Conservation (phyloP, 768 basidiomycete genomes). For the Cubamyces sp. region DNA sequence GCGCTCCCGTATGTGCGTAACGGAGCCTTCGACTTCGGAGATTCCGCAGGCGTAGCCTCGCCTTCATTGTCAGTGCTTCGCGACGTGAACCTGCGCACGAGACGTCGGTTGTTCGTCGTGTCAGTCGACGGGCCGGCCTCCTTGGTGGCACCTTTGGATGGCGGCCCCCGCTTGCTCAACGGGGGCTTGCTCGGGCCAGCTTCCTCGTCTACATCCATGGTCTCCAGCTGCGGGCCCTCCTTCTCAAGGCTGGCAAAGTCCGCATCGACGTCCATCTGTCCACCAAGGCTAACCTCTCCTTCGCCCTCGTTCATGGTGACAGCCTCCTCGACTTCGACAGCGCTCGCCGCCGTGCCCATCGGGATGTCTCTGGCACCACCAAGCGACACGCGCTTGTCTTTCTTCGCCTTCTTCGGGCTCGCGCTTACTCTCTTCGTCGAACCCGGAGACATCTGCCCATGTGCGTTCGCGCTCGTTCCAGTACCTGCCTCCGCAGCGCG, state of each 20-base stretch:
- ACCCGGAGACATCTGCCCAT: not conserved
- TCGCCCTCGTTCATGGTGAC: slow-evolving; percentile 18
- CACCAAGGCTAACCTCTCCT: slow-evolving; percentile 24
- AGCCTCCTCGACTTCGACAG: slow-evolving; percentile 34
- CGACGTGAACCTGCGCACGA: slow-evolving; percentile 15
- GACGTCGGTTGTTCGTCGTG: slow-evolving; percentile 4
- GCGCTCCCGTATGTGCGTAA: slow-evolving; percentile 14
- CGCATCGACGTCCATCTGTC: slow-evolving; percentile 18
- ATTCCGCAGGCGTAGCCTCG: not conserved
- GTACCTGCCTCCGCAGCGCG: slow-evolving; percentile 31
- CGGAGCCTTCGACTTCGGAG: slow-evolving; percentile 1
- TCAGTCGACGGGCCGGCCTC: slow-evolving; percentile 1
- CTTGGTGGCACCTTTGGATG: slow-evolving; percentile 1
- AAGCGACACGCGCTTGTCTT: not conserved
- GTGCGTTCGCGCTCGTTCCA: slow-evolving; percentile 19
- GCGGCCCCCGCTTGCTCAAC: slow-evolving; percentile 6
- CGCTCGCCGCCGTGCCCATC: slow-evolving; percentile 28
- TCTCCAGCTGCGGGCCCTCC: slow-evolving; percentile 16
- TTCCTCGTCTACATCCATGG: slow-evolving; percentile 30
- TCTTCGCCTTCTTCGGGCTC: slow-evolving; percentile 7
- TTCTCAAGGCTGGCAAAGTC: slow-evolving; percentile 20
- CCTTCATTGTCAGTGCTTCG: slow-evolving; percentile 23
- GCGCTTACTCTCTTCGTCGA: slow-evolving; percentile 16
- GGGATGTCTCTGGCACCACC: slow-evolving; percentile 25
- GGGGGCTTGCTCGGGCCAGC: slow-evolving; percentile 15